Conservation (phyloP, 1,139 yeast species). For the Sugiyamaella grinbergsii region DNA sequence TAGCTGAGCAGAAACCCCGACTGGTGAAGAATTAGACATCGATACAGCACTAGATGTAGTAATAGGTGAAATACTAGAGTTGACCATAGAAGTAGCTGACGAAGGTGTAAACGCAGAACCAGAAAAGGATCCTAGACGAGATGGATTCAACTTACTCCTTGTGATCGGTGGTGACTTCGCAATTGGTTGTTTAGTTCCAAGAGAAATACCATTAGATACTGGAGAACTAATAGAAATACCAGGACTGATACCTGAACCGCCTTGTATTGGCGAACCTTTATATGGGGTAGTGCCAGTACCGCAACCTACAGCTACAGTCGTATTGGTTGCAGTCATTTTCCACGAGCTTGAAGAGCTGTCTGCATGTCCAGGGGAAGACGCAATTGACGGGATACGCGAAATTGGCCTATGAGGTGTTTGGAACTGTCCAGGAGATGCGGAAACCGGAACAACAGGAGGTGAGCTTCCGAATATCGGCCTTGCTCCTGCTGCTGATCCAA, state of each 20-base stretch:
- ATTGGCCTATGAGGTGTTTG: slow-evolving; percentile 3
- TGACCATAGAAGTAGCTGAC: too few species aligned
- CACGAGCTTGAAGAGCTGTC: slow-evolving; percentile 3
- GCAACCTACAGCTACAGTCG: not conserved
- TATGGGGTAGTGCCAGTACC: not conserved
- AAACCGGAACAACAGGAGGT: not conserved
- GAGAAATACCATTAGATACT: not conserved
- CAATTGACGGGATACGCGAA: slow-evolving; percentile 14
- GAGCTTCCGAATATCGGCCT: not conserved
- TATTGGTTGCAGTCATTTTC: not conserved
- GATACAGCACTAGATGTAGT: slow-evolving; percentile 1
- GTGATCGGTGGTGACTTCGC: slow-evolving; percentile 17
- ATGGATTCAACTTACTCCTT: slow-evolving; percentile 19
- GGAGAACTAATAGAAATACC: not conserved
- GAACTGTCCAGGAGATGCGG: slow-evolving; percentile 3
- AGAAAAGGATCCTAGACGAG: slow-evolving; percentile 5
- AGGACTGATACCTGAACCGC: not conserved
- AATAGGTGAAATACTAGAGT: too few species aligned
- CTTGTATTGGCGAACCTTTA: not conserved
- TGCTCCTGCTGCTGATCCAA: slow-evolving; percentile 11
- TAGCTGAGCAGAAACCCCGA: not conserved
- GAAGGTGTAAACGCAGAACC: not conserved
- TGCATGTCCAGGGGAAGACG: slow-evolving; percentile 8
- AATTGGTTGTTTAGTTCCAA: slow-evolving; percentile 20
- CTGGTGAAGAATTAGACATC: too few species aligned